Percentiles rank a stretch among this genome's conserved stretches.
phyloP scores from a whole-genome alignment of 2,329 filamentous ascomycete species.

The Apiospora malaysiana region DNA sequence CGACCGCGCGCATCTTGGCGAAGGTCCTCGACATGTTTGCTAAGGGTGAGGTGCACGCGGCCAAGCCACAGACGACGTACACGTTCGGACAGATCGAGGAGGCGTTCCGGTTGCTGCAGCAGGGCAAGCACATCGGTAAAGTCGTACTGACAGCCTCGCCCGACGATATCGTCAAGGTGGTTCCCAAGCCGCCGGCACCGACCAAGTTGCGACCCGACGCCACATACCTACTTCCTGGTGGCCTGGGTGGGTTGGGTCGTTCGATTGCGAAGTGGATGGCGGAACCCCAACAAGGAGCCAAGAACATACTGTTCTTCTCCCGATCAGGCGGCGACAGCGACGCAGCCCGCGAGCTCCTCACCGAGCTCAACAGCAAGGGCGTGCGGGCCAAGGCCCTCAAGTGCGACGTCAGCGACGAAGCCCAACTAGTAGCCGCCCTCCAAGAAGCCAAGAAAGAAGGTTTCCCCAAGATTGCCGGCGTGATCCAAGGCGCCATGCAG shows the following conservation, averaged over 20 bases:
- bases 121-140: conserved; percentile 47
- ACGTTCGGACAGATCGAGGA: conserved; percentile 31
- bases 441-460: background rate
- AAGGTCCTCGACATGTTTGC: conserved; percentile 22
- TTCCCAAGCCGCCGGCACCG: conserved; percentile 1
- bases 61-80: conserved; percentile 21
- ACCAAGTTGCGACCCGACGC: background rate
- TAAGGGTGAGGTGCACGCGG: conserved; percentile 19
- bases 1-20: conserved; percentile 24
- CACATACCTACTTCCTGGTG: conserved; percentile 29
- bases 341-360: conserved; percentile 5
- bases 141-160: conserved; percentile 37
- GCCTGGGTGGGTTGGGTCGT: conserved; percentile 33
- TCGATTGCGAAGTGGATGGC: conserved; percentile 31
- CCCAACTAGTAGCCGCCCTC: background rate
- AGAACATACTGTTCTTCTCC: conserved; percentile 19
- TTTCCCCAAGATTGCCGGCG: conserved; percentile 15
- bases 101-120: conserved; percentile 44
- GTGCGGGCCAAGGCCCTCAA: background rate
- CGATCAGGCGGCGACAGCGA: conserved; percentile 16
- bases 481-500: conserved; percentile 21
- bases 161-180: conserved; percentile 21
- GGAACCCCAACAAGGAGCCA: conserved; percentile 13
- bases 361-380: conserved; percentile 7
- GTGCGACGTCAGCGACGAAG: conserved; percentile 19